Evolutionary conservation across 164 flowering plant genomes (phyloP), one percentile per base, ranked within the genome.

Genomic region (Stephania japonica): DNA sequence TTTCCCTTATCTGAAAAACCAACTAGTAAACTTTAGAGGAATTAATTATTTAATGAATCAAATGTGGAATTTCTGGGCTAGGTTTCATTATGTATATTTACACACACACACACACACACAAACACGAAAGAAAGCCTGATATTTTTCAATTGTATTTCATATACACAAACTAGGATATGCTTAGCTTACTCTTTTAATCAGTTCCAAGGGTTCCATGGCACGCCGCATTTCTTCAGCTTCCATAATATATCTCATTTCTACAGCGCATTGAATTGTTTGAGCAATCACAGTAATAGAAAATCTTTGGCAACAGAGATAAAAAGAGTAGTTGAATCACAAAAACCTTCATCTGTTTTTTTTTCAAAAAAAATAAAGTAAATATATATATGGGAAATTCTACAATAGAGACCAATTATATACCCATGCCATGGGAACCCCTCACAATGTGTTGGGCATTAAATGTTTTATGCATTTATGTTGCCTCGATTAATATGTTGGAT

Each of bases 181-280:
- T 65, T 27, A n/a, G 74, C 91, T 75, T 80, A 93, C 98, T 75
- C 94, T 88, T 80, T 85, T 91, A 27, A 93, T 91, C 72, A 93
- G 84, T 61, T 91, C 90, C 85, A 85, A 73, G 12, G 98, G 98
- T 75, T 83, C 85, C 92, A 93, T 84, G 13, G 91, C 85, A 68
- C 86, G 92, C 3, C 97, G 90, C 42, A 87, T 67, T 74, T 89
- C 91, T 75, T 93, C 92, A 73, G 90, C 85, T 79, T 91, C 97
- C 82, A 77, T 85, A 59, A 93, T 81, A 49, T 83, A 78, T 74
- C 76, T 79, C 69, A 83, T 74, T 49, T 78, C 80, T 70, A 42
- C 97, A 90, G 92, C 80, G 81, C 43, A 67, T 72, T n/a, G 69
- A 78, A 71, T 21, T 61, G 42, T 70, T 49, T 43, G 41, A 73